These are phyloP conservation scores for Ceratocystis diversiconidia DNA, from an alignment of 2,329 filamentous ascomycete genomes.

Conservation along the genomic window DNA sequence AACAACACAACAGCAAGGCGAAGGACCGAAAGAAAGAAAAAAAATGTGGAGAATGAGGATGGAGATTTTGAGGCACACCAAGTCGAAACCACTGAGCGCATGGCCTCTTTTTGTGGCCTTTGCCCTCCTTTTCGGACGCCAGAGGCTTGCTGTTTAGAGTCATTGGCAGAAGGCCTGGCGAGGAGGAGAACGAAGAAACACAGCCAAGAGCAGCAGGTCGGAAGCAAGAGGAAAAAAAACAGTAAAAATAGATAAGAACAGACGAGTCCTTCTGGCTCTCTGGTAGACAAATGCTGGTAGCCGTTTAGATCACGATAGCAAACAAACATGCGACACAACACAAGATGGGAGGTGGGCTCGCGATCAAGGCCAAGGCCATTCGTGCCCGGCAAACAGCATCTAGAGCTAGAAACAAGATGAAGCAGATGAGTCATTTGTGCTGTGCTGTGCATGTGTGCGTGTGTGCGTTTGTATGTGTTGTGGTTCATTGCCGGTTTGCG, in stretches of 20 bases:
- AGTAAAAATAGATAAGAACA: neutral
- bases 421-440: conserved; percentile 3
- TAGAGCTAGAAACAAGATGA: neutral
- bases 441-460: neutral
- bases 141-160: neutral
- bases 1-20: neutral
- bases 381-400: neutral
- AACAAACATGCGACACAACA: too few relatives aligned
- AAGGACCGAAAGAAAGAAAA: too few relatives aligned
- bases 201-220: neutral
- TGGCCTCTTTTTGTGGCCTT: too few relatives aligned
- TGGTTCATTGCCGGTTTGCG: neutral
- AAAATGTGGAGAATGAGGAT: too few relatives aligned
- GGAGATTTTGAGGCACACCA: too few relatives aligned
- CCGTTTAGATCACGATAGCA: neutral
- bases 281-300: neutral
- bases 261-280: neutral
- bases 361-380: neutral
- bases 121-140: too few relatives aligned
- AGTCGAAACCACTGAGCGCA: too few relatives aligned
- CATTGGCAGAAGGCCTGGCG: too few relatives aligned
- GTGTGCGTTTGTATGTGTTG: neutral
- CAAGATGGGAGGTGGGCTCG: neutral
- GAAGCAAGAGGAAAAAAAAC: neutral
- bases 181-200: neutral